Conservation (phyloP, 129 eudicot species). For the Glebionis coronaria region DNA sequence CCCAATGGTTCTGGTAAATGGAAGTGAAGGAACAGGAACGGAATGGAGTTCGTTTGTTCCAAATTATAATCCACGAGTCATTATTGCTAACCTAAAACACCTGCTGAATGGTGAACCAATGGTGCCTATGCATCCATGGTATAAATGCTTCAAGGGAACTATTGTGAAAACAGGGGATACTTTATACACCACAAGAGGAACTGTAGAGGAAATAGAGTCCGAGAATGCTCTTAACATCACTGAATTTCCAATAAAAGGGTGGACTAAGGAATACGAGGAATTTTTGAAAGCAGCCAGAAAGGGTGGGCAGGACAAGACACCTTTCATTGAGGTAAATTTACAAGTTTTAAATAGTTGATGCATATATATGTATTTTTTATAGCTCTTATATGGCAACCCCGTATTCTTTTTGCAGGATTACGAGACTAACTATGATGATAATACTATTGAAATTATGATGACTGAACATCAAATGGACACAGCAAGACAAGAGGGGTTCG, state of each 20-base stretch:
- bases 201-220: constrained; percentile 39
- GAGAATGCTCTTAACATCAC: constrained; percentile 47
- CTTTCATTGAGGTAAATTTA: no score
- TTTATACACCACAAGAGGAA: constrained; percentile 43
- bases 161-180: constrained; percentile 47
- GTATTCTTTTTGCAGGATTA: no score
- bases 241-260: constrained; percentile 60
- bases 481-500: no score
- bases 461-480: no score
- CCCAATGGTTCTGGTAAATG: constrained; percentile 53
- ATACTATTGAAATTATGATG: no score
- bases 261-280: constrained; percentile 74
- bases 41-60: constrained; percentile 73
- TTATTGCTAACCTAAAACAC: constrained; percentile 56
- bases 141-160: constrained; percentile 51
- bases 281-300: constrained; percentile 39
- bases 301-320: no score
- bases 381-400: no score
- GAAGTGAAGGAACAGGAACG: constrained; percentile 71
- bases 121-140: constrained; percentile 73
- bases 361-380: no score
- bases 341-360: no score
- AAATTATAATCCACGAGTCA: constrained; percentile 57
- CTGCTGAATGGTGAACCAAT: constrained; percentile 48
- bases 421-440: no score